A percentile compares a stretch with the other conserved stretches of the same genome.
Conservation (phyloP, 2,329 filamentous ascomycete species). For the Raffaelea arxii region DNA sequence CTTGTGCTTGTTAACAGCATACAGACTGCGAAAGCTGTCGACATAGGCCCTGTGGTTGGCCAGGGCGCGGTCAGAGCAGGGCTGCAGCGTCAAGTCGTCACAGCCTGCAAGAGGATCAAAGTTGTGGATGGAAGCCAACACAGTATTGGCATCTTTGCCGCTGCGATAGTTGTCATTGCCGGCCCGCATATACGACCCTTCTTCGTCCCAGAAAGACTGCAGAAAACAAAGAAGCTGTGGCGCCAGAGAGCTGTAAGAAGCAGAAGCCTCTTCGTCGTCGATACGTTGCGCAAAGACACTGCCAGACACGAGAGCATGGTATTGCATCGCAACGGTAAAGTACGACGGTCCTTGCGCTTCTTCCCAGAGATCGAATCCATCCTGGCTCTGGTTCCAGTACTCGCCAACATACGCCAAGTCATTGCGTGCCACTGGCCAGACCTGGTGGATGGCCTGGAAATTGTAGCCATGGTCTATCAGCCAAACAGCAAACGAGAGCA, state of each 20-base stretch:
- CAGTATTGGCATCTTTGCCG: constrained; percentile 63
- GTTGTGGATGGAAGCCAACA: constrained; percentile 56
- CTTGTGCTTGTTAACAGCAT: constrained; percentile 59
- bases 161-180: constrained; percentile 29
- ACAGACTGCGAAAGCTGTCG: constrained; percentile 63
- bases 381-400: constrained; percentile 50
- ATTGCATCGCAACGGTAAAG: constrained; percentile 63
- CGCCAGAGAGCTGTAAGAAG: constrained; percentile 50
- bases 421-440: constrained; percentile 69
- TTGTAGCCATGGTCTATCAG: constrained; percentile 51
- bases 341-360: constrained; percentile 69
- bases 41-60: constrained; percentile 68
- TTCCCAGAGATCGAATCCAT: constrained; percentile 58
- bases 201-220: constrained; percentile 70
- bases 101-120: constrained; percentile 61
- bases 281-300: constrained; percentile 55
- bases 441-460: constrained; percentile 39
- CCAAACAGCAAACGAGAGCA: constrained; percentile 66
- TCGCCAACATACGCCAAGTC: constrained; percentile 67
- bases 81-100: constrained; percentile 65
- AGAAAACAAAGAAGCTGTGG: constrained; percentile 65
- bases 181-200: constrained; percentile 41
- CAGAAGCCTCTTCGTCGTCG: constrained; percentile 44
- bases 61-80: constrained; percentile 59
- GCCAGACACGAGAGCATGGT: constrained; percentile 62